Base-by-base conservation (phyloP, 345 rosid species). In the Aquilaria yunnanensis region DNA sequence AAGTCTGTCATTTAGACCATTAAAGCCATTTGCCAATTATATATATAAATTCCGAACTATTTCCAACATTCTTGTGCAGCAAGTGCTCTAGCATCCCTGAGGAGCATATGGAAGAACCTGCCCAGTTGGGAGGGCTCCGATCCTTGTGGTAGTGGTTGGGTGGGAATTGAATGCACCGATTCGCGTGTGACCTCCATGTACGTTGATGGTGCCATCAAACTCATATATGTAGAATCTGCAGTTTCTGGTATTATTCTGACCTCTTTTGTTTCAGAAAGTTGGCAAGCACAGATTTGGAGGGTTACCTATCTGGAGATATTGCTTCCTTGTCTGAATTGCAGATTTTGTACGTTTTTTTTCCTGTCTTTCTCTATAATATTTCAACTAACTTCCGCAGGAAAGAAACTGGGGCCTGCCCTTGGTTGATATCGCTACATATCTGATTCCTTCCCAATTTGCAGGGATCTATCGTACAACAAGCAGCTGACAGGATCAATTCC, bases 381-480 rank as follows among this genome's bases (percentile, higher is more conserved):
- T 37, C 8, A 37, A 37, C 43, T 37, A 37, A 37, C 5, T 37
- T 9, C 43, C 3, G 43, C 43, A 37, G 43, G 43, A 37, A 37
- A 4, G 43, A 37, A 37, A 37, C 43, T 37, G 8, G 43, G 43
- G 43, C 8, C 43, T 37, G 43, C 43, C 23, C 8, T 37, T 37
- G 43, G 43, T 37, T 37, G 13, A 32, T 5, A 29, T 56, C 31
- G n/a, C 12, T 12, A 48, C 37, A 51, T 41, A 34, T 14, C 47
- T 72, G 67, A 59, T 72, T 30, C 14, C 41, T 57, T 41, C 56
- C 80, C 14, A 62, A 47, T 45, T 6, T 78, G 12, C 58, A 94
- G 99, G 83, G 99, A 91, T 80, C 77, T 95, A 65, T 89, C 97
- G 9, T 84, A 67, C 76, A 95, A 89, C 77, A 32, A 62, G 55